Evolutionary conservation across 2,329 filamentous ascomycete genomes (phyloP).

Genomic region (Colletotrichum cordylinicola): DNA sequence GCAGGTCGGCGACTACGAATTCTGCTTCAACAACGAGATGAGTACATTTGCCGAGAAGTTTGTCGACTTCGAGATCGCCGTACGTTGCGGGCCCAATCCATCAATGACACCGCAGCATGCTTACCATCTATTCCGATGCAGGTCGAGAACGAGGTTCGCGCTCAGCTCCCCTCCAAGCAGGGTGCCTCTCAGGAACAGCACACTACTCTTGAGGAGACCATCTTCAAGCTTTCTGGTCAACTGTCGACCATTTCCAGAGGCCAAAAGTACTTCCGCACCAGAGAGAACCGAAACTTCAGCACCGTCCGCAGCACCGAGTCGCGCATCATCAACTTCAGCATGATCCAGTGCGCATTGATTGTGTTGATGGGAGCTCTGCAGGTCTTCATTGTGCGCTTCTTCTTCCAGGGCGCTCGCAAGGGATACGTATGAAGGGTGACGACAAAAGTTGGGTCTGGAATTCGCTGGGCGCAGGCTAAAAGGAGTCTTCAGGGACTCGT

Average conservation of each 20-base stretch:
- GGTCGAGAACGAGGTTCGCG: slow-evolving; percentile 89
- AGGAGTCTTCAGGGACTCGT: slow-evolving; percentile 15
- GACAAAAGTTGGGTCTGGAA: slow-evolving; percentile 8
- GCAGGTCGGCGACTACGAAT: slow-evolving; percentile 86
- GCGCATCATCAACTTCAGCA: slow-evolving; percentile 95
- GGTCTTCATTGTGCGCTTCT: slow-evolving; percentile 97
- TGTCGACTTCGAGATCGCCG: slow-evolving; percentile 97
- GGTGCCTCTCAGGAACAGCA: slow-evolving; percentile 90
- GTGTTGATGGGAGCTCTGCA: slow-evolving; percentile 94
- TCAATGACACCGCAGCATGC: not conserved
- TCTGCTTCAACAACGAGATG: slow-evolving; percentile 99
- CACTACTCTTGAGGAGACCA: slow-evolving; percentile 85
- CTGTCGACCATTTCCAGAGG: slow-evolving; percentile 94
- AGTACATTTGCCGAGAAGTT: slow-evolving; percentile 97
- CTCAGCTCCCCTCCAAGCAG: slow-evolving; percentile 85
- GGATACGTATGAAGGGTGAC: slow-evolving; percentile 64
- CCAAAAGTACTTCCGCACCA: slow-evolving; percentile 99
- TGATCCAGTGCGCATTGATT: slow-evolving; percentile 92
- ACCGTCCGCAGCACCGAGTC: slow-evolving; percentile 95
- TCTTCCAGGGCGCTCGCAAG: slow-evolving; percentile 84
- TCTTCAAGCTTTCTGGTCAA: slow-evolving; percentile 93
- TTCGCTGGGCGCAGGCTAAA: slow-evolving; percentile 7
- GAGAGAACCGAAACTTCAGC: slow-evolving; percentile 98
- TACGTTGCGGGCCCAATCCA: slow-evolving; percentile 48
- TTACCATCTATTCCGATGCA: slow-evolving; percentile 39